phyloP scores from a whole-genome alignment of 495 filamentous ascomycete species.

The Achaetomiella virescens region DNA sequence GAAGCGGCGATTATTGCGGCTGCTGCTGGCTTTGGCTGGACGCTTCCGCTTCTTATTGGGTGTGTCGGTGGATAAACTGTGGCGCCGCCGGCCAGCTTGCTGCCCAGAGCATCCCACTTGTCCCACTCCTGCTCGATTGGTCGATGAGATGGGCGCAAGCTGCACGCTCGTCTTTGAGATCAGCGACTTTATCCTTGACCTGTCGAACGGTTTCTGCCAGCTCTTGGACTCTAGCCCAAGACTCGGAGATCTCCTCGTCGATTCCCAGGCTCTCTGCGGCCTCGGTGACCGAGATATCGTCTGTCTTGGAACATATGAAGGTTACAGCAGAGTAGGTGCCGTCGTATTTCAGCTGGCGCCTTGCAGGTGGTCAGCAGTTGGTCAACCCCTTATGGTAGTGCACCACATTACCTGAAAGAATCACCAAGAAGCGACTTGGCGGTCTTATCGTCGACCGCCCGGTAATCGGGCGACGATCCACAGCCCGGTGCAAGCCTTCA shows the following conservation, averaged over 20 bases:
- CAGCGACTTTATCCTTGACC: constrained; percentile 37
- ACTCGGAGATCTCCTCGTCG: constrained; percentile 38
- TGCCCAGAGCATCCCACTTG: constrained; percentile 43
- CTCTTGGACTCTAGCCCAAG: constrained; percentile 13
- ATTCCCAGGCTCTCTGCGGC: constrained; percentile 33
- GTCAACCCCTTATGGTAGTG: background rate
- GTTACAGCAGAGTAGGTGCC: constrained; percentile 51
- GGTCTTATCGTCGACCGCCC: constrained; percentile 61
- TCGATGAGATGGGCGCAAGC: constrained; percentile 12
- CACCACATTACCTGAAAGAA: constrained; percentile 42
- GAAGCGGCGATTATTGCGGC: constrained; percentile 20
- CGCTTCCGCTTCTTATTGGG: constrained; percentile 31
- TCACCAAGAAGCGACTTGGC: constrained; percentile 56
- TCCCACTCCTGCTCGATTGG: constrained; percentile 35
- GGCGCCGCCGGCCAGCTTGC: constrained; percentile 41
- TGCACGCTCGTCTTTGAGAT: constrained; percentile 30
- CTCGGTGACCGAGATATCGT: constrained; percentile 51
- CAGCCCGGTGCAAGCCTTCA: constrained; percentile 48
- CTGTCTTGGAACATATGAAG: constrained; percentile 64
- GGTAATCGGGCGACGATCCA: constrained; percentile 63
- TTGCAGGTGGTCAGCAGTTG: background rate
- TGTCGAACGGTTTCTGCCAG: constrained; percentile 22
- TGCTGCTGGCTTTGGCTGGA: constrained; percentile 11
- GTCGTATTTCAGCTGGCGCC: constrained; percentile 58
- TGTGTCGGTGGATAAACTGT: constrained; percentile 43